Percentiles rank a stretch among this genome's conserved stretches.
Evolutionary conservation across 2,329 filamentous ascomycete genomes (phyloP).

Genomic region (Penicillium sp.): DNA sequence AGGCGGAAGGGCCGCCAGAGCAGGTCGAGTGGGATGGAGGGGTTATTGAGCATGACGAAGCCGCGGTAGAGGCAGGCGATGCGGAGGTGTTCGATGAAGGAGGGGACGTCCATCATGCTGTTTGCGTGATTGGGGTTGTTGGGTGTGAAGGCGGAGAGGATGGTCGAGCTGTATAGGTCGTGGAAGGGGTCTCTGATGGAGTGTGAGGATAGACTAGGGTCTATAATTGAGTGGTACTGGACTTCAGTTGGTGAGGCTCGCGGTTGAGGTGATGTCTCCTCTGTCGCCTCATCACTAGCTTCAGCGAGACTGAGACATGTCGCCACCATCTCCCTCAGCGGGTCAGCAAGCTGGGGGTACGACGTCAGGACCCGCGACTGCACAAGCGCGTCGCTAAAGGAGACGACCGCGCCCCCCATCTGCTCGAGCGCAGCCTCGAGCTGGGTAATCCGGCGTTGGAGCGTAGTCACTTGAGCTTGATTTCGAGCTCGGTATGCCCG

Average conservation of each 20-base stretch:
- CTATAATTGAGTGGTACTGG: neutral
- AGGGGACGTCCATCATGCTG: neutral
- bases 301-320: neutral
- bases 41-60: constrained; percentile 6
- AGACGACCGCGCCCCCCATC: constrained; percentile 4
- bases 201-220: neutral
- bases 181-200: neutral
- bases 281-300: neutral
- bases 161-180: neutral
- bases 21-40: constrained; percentile 4
- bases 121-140: neutral
- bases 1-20: constrained; percentile 19
- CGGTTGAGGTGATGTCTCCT: neutral
- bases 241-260: neutral
- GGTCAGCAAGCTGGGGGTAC: neutral
- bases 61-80: constrained; percentile 5
- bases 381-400: constrained; percentile 1
- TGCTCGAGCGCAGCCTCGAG: constrained; percentile 4
- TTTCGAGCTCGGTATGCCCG: constrained; percentile 6
- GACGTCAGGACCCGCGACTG: neutral
- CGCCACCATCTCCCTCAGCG: neutral
- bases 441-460: neutral
- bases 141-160: neutral
- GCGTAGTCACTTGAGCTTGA: neutral
- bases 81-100: constrained; percentile 10